A percentile compares a stretch with the other conserved stretches of the same genome.
Evolutionary conservation across 2,329 filamentous ascomycete genomes (phyloP).

Genomic region (Ceratocystis cacaofunesta): DNA sequence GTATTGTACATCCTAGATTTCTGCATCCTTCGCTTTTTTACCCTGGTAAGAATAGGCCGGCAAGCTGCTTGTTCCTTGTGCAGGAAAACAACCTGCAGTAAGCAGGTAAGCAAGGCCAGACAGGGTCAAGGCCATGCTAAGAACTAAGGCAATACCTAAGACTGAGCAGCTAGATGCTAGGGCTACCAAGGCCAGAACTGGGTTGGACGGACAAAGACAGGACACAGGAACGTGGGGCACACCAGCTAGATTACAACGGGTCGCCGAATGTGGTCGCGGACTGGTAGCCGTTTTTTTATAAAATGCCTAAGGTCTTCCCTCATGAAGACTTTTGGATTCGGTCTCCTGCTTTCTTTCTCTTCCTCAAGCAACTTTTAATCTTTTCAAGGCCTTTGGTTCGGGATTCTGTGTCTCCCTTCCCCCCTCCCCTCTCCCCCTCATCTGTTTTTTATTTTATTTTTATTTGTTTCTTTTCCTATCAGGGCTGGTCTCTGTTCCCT

Average conservation of each 20-base stretch:
- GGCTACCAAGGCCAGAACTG: too few species aligned
- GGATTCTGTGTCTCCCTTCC: constrained; percentile 31
- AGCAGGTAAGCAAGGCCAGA: too few species aligned
- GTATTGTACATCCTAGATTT: accelerated
- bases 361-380: constrained; percentile 50
- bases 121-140: too few species aligned
- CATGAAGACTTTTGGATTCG: constrained; percentile 15
- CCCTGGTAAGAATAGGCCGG: background rate
- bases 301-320: background rate
- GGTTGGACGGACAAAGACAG: too few species aligned
- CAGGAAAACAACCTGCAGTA: too few species aligned
- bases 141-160: too few species aligned
- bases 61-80: too few species aligned
- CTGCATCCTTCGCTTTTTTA: background rate
- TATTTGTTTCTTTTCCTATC: constrained; percentile 24
- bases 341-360: constrained; percentile 30
- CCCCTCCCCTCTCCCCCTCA: constrained; percentile 25
- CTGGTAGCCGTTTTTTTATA: background rate
- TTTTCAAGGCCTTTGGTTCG: constrained; percentile 35
- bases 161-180: too few species aligned
- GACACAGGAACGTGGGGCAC: too few species aligned
- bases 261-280: too few species aligned
- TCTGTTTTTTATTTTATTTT: constrained; percentile 23
- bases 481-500: constrained; percentile 41
- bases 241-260: too few species aligned